Conservation (phyloP, 2,329 filamentous ascomycete genomes). For the Sporothrix mexicana region DNA sequence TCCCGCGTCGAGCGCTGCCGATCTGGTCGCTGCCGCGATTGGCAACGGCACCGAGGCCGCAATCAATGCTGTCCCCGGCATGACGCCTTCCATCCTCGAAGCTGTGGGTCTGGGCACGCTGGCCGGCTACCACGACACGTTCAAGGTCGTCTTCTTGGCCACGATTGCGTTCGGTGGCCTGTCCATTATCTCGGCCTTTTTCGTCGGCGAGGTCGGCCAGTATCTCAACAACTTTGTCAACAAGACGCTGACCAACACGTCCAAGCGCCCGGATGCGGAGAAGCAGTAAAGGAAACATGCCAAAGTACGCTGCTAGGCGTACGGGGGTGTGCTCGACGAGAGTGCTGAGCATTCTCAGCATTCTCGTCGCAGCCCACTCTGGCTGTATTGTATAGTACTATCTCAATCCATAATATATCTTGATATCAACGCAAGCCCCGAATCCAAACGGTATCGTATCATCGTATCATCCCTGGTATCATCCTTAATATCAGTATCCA, state of each 20-base stretch:
- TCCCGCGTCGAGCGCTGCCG: constrained; percentile 5
- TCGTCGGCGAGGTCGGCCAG: constrained; percentile 25
- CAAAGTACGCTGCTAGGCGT: neutral
- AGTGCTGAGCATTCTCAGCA: too few relatives aligned
- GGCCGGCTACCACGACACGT: constrained; percentile 22
- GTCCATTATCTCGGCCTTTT: constrained; percentile 28
- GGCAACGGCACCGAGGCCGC: constrained; percentile 24
- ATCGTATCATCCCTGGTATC: too few relatives aligned
- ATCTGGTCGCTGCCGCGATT: constrained; percentile 10
- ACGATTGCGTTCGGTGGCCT: constrained; percentile 29
- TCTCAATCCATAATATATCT: neutral
- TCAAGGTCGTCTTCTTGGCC: constrained; percentile 24
- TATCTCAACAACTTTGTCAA: constrained; percentile 33
- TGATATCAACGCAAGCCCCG: too few relatives aligned
- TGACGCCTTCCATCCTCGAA: neutral
- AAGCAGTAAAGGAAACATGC: constrained; percentile 4
- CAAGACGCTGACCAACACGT: constrained; percentile 27
- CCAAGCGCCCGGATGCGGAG: neutral
- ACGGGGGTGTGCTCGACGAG: neutral
- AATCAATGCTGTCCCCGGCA: constrained; percentile 25
- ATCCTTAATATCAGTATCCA: too few relatives aligned
- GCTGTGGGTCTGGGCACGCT: neutral
- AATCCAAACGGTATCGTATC: too few relatives aligned
- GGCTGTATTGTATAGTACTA: constrained; percentile 6
- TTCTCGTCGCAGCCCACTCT: too few relatives aligned